Percentiles rank a stretch among this genome's conserved stretches.
These are phyloP conservation scores for Trypanosoma platydactyli DNA, from an alignment of 208 protist genomes.

Conservation along the genomic window DNA sequence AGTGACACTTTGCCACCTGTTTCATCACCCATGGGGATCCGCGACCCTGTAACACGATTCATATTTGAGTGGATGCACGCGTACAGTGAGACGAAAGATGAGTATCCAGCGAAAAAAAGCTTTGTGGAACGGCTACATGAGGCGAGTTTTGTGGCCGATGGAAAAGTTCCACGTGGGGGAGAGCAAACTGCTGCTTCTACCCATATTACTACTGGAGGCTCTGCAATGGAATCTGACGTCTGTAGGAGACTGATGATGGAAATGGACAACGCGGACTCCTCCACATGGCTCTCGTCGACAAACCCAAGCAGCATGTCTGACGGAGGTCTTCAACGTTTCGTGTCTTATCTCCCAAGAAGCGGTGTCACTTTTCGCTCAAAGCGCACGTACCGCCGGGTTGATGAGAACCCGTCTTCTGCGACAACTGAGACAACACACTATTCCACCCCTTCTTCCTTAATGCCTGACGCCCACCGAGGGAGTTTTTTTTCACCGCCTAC, in stretches of 20 bases:
- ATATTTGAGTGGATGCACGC: conserved; percentile 79
- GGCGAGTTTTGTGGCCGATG: conserved; percentile 12
- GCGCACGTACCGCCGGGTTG: conserved; percentile 9
- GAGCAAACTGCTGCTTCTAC: not conserved
- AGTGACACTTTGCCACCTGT: not conserved
- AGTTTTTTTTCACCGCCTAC: not conserved
- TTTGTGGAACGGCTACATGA: conserved; percentile 19
- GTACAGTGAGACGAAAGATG: conserved; percentile 34
- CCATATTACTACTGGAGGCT: not conserved
- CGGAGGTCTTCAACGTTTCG: conserved; percentile 38
- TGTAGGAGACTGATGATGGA: conserved; percentile 23
- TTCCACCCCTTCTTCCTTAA: conserved; percentile 11
- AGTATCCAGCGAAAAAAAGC: conserved; percentile 5
- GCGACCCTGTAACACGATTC: conserved; percentile 68
- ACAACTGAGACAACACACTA: conserved; percentile 29
- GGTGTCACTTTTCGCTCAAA: not conserved
- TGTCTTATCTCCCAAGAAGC: conserved; percentile 15
- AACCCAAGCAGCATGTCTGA: conserved; percentile 44
- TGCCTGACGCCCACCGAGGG: not conserved
- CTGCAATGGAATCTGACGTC: conserved; percentile 6
- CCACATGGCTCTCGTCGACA: conserved; percentile 46
- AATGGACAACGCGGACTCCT: conserved; percentile 21
- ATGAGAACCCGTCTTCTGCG: conserved; percentile 16
- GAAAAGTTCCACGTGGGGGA: not conserved
- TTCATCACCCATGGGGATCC: conserved; percentile 23